A percentile compares a stretch with the other conserved stretches of the same genome.
Conservation (phyloP, 495 filamentous ascomycete species). For the Aspergillus hancockii region DNA sequence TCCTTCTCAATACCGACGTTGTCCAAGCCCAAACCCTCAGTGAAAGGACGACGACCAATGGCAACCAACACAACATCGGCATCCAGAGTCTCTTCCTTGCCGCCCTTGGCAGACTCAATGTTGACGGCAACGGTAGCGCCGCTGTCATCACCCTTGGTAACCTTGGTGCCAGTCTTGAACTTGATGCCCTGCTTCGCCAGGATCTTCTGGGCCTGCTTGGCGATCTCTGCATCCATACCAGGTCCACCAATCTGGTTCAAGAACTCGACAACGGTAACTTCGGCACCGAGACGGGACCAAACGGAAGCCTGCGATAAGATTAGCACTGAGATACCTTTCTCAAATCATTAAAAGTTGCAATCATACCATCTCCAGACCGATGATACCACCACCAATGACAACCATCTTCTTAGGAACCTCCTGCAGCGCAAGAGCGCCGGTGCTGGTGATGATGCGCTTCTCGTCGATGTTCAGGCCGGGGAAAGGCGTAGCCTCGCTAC, state of each 20-base stretch:
- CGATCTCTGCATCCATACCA: constrained; percentile 94
- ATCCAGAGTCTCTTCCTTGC: constrained; percentile 89
- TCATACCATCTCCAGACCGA: constrained; percentile 92
- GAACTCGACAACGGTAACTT: constrained; percentile 98
- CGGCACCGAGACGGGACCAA: constrained; percentile 87
- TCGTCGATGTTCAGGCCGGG: constrained; percentile 95
- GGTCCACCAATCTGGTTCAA: constrained; percentile 94
- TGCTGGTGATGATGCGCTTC: constrained; percentile 95
- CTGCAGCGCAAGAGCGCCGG: constrained; percentile 84
- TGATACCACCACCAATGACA: constrained; percentile 98
- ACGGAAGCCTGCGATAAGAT: constrained; percentile 69
- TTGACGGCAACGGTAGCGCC: constrained; percentile 74
- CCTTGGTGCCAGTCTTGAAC: constrained; percentile 98
- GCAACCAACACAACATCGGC: constrained; percentile 96
- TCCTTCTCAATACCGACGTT: constrained; percentile 94
- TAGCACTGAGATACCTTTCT: background rate
- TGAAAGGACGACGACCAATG: constrained; percentile 95
- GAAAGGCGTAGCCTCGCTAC: constrained; percentile 92
- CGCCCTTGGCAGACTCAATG: constrained; percentile 92
- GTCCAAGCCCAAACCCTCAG: constrained; percentile 84
- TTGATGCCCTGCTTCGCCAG: constrained; percentile 96
- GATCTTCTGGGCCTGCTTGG: constrained; percentile 90
- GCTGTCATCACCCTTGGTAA: constrained; percentile 77
- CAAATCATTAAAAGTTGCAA: background rate
- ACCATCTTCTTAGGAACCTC: constrained; percentile 96